phyloP scores from a whole-genome alignment of 2,329 filamentous ascomycete species.

The Zasmidium citrigriseum region DNA sequence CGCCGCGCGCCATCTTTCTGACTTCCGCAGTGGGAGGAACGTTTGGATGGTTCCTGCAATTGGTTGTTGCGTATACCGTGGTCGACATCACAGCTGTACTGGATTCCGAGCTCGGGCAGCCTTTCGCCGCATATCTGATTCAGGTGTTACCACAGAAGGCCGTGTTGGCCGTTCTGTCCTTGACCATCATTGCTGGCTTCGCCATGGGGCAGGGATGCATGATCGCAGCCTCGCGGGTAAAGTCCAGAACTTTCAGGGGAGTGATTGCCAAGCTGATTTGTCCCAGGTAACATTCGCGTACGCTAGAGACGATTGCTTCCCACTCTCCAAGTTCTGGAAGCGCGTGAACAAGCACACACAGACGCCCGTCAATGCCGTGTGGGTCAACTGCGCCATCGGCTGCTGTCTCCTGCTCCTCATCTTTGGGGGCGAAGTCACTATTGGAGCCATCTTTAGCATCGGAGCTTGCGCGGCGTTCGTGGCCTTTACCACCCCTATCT shows the following conservation, averaged over 20 bases:
- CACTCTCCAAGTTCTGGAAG: constrained; percentile 60
- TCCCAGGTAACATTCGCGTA: constrained; percentile 53
- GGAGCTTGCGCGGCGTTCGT: constrained; percentile 69
- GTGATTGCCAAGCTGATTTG: background rate
- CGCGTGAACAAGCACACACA: constrained; percentile 60
- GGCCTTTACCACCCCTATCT: constrained; percentile 60
- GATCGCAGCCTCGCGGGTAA: constrained; percentile 56
- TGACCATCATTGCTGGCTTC: constrained; percentile 70
- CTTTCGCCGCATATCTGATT: constrained; percentile 69
- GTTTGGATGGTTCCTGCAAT: constrained; percentile 72
- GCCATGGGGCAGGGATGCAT: constrained; percentile 74
- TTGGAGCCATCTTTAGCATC: constrained; percentile 70
- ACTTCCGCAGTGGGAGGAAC: constrained; percentile 67
- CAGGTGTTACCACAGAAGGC: constrained; percentile 63
- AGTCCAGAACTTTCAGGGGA: background rate
- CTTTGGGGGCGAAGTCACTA: constrained; percentile 62
- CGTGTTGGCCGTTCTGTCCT: constrained; percentile 62
- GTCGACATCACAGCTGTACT: constrained; percentile 62
- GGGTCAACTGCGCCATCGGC: constrained; percentile 64
- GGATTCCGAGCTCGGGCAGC: constrained; percentile 64
- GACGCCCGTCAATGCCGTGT: constrained; percentile 71
- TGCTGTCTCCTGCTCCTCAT: constrained; percentile 64
- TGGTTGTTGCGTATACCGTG: constrained; percentile 72
- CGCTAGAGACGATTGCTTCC: constrained; percentile 72
- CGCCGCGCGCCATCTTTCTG: constrained; percentile 70